These are phyloP conservation scores for Sarcodon aspratus DNA, from an alignment of 768 basidiomycete species.

Conservation along the genomic window DNA sequence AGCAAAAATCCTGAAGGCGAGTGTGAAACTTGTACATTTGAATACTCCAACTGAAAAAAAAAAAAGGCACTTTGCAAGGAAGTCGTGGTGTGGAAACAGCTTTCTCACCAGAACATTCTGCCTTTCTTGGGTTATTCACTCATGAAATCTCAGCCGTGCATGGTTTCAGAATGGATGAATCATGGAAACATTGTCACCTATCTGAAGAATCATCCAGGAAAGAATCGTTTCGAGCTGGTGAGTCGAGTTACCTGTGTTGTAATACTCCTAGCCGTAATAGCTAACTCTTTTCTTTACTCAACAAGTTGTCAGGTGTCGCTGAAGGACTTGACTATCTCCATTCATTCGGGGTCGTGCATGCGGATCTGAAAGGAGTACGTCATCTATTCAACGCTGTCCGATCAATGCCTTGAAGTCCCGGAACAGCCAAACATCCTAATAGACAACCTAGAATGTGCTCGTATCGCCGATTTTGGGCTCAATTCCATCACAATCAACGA, in stretches of 20 bases:
- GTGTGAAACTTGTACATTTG: neutral
- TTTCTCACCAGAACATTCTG: neutral
- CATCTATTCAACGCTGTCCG: neutral
- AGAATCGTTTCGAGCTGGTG: neutral
- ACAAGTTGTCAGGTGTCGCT: conserved; percentile 9
- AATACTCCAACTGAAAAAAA: too few species aligned
- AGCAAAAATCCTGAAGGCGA: neutral
- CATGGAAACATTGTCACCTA: neutral
- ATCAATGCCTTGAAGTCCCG: neutral
- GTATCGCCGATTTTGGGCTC: neutral
- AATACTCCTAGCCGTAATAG: neutral
- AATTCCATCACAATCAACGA: neutral
- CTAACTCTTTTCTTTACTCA: neutral
- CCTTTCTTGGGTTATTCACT: neutral
- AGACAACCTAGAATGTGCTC: neutral
- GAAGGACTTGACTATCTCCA: conserved; percentile 12
- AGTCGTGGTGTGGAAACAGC: neutral
- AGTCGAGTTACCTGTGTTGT: neutral
- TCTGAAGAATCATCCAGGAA: neutral
- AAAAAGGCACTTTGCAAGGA: neutral
- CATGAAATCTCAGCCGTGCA: neutral
- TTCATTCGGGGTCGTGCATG: conserved; percentile 8
- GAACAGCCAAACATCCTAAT: neutral
- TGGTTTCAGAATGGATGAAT: conserved; percentile 1
- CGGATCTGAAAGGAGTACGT: conserved; percentile 13